Base-by-base conservation (phyloP, 106 monocot species). In the Iris macrosiphon region DNA sequence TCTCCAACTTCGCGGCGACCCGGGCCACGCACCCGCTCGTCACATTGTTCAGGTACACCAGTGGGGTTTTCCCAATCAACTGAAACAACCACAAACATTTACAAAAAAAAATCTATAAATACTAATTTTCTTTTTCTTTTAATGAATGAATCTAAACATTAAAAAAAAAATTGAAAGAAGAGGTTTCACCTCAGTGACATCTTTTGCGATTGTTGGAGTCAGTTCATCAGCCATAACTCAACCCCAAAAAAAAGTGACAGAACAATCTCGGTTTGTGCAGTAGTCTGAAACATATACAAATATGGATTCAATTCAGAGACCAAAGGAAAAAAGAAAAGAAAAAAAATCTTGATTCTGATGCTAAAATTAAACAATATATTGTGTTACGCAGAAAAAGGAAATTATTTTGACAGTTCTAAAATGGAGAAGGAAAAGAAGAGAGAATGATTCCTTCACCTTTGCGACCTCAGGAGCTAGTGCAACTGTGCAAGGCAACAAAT, bases 1-100 rank as follows among this genome's bases (percentile, higher is more conserved):
- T 82, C 79, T 92, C 92, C 21, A 92, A 70, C 72, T 92, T 92
- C 26, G 92, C 92, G 7, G 92, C 92, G 44, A 92, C 55, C n/a
- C 75, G 75, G 17, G 75, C 92, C 14, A 59, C 69, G 46, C 82
- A 92, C 16, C 85, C 85, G 4, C 22, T 42, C 0, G 75, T 68
- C 21, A 92, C 63, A 55, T 49, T 73, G 73, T 92, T 92, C 6
- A 92, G 79, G 62, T 92, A 92, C 63, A 92, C 85, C 71, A 92
- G 27, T 15, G 92, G 92, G 16, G 92, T 92, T 17, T 82, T 85
- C 2, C 92, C 92, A 39, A 86, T 92, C 73, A 92, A 69, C 92
- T 92, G 50, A 52, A 42, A 33, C 46, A 10, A 39, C 38, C 28
- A 24, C 12, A 57, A 35, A 18, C 23, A 17, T 33, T 45, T 8